Evolutionary conservation across 352 stramenopile species (phyloP).

Genomic region (Blastocystis sp.): DNA sequence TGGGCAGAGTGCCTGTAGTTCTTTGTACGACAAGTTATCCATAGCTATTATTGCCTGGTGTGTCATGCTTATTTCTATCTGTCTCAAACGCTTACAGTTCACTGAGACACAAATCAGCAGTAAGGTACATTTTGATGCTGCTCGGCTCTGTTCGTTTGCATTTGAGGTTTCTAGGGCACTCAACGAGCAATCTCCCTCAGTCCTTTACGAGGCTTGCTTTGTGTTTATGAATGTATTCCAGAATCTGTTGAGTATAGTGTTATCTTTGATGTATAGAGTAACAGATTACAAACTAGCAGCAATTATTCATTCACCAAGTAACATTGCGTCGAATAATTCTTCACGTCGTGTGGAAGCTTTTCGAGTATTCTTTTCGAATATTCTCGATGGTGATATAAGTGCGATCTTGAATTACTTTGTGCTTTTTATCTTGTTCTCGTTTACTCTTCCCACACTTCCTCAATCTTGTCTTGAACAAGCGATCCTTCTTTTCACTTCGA

Average conservation of each 20-base stretch:
- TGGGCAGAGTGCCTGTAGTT: not conserved
- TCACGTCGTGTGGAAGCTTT: not conserved
- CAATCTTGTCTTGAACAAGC: not conserved
- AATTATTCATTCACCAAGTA: not conserved
- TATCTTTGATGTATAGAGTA: not conserved
- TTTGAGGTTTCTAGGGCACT: not conserved
- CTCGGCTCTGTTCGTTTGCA: not conserved
- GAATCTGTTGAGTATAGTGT: not conserved
- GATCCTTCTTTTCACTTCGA: not conserved
- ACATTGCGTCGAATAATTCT: not conserved
- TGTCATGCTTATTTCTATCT: not conserved
- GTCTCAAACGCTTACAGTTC: not conserved
- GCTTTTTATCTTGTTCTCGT: not conserved
- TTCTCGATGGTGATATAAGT: not conserved
- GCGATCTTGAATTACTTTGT: not conserved
- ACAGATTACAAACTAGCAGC: not conserved
- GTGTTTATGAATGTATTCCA: not conserved
- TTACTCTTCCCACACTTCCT: not conserved
- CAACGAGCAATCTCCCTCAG: not conserved
- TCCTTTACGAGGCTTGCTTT: not conserved
- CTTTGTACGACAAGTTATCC: not conserved
- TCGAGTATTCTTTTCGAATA: not conserved
- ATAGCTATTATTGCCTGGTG: slow-evolving; percentile 5
- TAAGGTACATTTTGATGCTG: not conserved
- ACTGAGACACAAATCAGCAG: not conserved